A percentile compares a stretch with the other conserved stretches of the same genome.
phyloP scores from a whole-genome alignment of 2,329 filamentous ascomycete species.

The Chrysoporthe cubensis region DNA sequence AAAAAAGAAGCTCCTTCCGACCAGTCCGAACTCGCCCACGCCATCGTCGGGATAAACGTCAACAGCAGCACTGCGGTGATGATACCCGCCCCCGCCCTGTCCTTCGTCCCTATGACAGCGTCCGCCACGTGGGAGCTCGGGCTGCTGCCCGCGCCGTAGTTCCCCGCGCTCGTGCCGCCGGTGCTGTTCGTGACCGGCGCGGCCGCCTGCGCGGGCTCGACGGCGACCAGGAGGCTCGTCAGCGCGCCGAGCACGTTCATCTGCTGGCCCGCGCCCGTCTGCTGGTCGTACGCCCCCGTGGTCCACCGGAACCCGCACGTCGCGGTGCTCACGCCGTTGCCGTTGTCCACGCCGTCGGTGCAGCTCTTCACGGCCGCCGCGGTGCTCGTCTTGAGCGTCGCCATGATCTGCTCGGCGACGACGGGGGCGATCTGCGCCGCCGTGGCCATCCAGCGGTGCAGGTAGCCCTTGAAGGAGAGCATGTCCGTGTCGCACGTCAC shows the following conservation, averaged over 20 bases:
- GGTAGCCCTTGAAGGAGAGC: conserved; percentile 61
- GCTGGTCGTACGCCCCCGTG: conserved; percentile 48
- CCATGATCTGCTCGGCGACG: conserved; percentile 46
- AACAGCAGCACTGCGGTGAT: conserved; percentile 44
- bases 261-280: conserved; percentile 54
- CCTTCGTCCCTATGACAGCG: conserved; percentile 36
- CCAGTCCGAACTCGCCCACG: conserved; percentile 41
- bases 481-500: conserved; percentile 62
- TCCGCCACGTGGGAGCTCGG: conserved; percentile 17
- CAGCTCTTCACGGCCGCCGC: conserved; percentile 53
- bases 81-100: conserved; percentile 47
- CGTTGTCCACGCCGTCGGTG: conserved; percentile 22
- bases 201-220: conserved; percentile 24
- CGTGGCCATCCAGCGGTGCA: conserved; percentile 54
- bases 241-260: conserved; percentile 56
- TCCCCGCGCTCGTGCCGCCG: conserved; percentile 46
- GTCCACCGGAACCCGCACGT: conserved; percentile 58
- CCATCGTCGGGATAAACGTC: conserved; percentile 39
- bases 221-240: conserved; percentile 46
- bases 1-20: conserved; percentile 8
- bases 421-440: conserved; percentile 54
- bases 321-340: conserved; percentile 41
- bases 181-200: conserved; percentile 44
- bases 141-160: conserved; percentile 37
- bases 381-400: conserved; percentile 51